Conservation (phyloP, 2,329 filamentous ascomycete genomes). For the Hymenoscyphus linearis region DNA sequence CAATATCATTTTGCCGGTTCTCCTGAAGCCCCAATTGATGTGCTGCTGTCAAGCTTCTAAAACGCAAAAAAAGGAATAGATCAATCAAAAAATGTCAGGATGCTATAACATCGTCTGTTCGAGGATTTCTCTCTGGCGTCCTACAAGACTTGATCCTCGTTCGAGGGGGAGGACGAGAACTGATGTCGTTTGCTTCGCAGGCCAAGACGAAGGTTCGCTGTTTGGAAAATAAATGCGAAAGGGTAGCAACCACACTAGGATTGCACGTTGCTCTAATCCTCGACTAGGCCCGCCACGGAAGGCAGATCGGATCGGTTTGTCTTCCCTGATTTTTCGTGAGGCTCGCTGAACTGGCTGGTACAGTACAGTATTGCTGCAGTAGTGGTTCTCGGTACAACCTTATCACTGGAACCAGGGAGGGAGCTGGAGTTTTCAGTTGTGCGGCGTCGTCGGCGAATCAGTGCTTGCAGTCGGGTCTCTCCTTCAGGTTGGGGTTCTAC, state of each 20-base stretch:
- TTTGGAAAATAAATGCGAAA: background rate
- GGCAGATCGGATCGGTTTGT: background rate
- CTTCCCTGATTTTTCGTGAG: constrained; percentile 2
- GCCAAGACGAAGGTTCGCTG: background rate
- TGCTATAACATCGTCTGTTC: constrained; percentile 5
- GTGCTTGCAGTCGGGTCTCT: background rate
- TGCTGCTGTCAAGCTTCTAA: background rate
- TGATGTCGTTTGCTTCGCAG: constrained; percentile 2
- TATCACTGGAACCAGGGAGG: background rate
- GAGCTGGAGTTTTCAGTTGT: background rate
- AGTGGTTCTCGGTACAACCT: background rate
- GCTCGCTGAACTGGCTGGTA: constrained; percentile 3
- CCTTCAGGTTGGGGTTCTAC: too few species aligned
- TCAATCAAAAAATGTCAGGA: constrained; percentile 1
- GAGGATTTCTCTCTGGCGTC: constrained; percentile 3
- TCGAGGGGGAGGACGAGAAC: background rate
- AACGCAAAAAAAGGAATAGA: background rate
- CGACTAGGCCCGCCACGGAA: background rate
- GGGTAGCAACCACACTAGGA: constrained; percentile 7
- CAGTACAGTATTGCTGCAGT: background rate
- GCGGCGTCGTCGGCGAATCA: constrained; percentile 1
- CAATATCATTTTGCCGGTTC: constrained; percentile 34
- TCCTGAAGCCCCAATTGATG: background rate
- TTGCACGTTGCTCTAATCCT: background rate
- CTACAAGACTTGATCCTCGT: background rate